Conservation (phyloP, 192 early-diverging fungal species). For the Fimicolochytrium jonesii region DNA sequence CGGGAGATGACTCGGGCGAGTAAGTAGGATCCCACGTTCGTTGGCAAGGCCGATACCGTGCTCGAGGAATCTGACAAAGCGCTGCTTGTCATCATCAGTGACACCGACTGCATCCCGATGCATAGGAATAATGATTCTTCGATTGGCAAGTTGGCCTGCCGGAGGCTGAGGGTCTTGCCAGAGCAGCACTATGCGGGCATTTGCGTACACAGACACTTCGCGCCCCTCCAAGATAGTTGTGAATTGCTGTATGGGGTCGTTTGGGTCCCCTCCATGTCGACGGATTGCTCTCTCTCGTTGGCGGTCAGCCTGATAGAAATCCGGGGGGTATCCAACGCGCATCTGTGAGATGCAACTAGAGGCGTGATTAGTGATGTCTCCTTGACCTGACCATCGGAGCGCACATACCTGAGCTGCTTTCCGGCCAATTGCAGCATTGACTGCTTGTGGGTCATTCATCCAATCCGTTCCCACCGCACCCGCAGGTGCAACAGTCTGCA, state of each 20-base stretch:
- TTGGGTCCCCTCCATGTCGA: background rate
- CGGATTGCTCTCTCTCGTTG: background rate
- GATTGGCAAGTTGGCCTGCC: no score
- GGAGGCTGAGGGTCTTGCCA: background rate
- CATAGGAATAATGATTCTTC: background rate
- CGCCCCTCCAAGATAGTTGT: background rate
- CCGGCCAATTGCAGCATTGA: background rate
- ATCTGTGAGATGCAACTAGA: no score
- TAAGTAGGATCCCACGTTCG: background rate
- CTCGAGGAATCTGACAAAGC: background rate
- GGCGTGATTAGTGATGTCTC: no score
- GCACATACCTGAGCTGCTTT: conserved; percentile 1
- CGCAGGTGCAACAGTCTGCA: background rate
- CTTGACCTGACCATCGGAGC: no score
- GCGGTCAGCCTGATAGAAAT: background rate
- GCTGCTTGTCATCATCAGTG: background rate
- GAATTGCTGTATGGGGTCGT: background rate
- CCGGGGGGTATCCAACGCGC: background rate
- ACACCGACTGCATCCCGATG: background rate
- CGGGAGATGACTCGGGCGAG: background rate
- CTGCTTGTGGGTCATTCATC: background rate
- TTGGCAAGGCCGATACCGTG: background rate
- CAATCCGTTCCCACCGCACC: background rate
- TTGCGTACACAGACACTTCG: background rate
- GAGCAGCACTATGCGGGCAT: background rate